phyloP scores from a whole-genome alignment of 345 rosid species.

The Angophora floribunda region DNA sequence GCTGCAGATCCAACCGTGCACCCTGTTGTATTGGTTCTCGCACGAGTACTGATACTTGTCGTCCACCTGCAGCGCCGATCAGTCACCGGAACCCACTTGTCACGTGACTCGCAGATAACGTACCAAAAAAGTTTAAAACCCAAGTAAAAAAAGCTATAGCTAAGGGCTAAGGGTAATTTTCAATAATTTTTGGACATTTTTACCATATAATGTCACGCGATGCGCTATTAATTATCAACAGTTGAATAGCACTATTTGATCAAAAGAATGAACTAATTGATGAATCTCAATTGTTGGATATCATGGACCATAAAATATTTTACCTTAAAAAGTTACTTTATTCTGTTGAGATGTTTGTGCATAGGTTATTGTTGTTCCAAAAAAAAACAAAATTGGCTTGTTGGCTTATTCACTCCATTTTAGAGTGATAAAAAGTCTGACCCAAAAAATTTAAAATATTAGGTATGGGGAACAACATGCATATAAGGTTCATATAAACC shows the following conservation, averaged over 20 bases:
- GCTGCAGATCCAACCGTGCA: slow-evolving; percentile 75
- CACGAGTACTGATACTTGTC: slow-evolving; percentile 78
- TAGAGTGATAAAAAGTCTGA: background rate
- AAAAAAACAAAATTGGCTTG: too few species aligned
- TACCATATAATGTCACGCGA: background rate
- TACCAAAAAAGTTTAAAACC: background rate
- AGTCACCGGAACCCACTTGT: background rate
- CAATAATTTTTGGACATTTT: background rate
- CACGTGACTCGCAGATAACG: background rate
- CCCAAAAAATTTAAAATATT: accelerated
- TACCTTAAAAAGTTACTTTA: background rate
- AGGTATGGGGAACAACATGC: background rate
- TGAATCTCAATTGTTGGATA: background rate
- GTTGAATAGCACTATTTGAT: background rate
- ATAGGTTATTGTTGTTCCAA: background rate
- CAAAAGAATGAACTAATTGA: background rate
- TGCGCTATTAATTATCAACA: background rate
- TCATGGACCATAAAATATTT: background rate
- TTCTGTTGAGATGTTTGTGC: background rate
- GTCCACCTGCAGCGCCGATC: slow-evolving; percentile 58
- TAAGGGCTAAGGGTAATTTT: background rate
- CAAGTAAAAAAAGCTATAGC: background rate
- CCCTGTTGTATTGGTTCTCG: slow-evolving; percentile 43
- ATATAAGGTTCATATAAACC: background rate
- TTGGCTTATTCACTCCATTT: background rate